Evolutionary conservation across 352 stramenopile species (phyloP), one percentile per base, ranked within the genome.

Genomic region (Globisporangium uncinulatum): DNA sequence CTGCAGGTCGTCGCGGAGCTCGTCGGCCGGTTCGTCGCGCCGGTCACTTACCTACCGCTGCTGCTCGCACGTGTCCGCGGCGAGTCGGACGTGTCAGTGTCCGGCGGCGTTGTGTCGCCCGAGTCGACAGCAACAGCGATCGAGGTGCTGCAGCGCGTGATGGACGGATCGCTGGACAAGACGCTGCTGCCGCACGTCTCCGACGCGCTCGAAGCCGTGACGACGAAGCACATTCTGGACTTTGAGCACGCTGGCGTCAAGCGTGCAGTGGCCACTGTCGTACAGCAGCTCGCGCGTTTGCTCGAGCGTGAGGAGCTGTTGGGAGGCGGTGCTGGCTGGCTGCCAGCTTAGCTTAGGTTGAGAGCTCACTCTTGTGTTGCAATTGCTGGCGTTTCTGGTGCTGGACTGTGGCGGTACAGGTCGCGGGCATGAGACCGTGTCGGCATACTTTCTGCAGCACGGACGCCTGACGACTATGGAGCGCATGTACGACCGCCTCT

Each of bases 41-140:
- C 83, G 0, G 73, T 63, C 57, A 91, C 83, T 44, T 92, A 89
- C 58, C 58, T 94, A 36, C 65, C 66, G 47, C 53, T 94, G n/a
- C 19, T 91, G 11, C 59, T 94, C 15, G 67, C 74, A 13, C 77
- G 76, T 3, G 66, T 92, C 31, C 70, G 74, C 21, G 79, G 80
- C 24, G 78, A 89, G 20, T 63, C 70, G 2, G 71, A 86, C 0
- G 64, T 71, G 20, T 55, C 49, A 2, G 63, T 75, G 10, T 34
- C 50, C 17, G 31, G 32, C 19, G 63, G 63, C 9, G 44, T 70
- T 24, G 48, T 76, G 36, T 51, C 63, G 31, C 57, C 70, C 1
- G 66, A 54, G 0, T 51, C 61, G 24, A 73, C 67, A 17, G 57
- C 62, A 0, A 51, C 61, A 9, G 66, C 62, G 24, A 54, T 90